Evolutionary conservation across 192 early-diverging fungal species (phyloP).

Genomic region (Coemansia guatemalensis): DNA sequence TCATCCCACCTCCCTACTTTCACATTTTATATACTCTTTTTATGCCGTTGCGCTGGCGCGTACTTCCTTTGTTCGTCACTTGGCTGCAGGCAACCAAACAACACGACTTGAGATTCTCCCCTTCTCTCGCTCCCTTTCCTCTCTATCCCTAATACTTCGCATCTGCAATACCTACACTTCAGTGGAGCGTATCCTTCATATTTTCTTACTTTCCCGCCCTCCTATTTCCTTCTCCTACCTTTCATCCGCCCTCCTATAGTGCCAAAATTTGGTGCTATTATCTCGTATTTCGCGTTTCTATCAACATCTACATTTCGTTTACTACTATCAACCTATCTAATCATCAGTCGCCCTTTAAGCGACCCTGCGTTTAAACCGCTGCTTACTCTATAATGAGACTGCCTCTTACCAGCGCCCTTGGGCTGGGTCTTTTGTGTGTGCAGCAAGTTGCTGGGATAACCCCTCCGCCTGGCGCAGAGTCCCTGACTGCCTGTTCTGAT

Average conservation of each 20-base stretch:
- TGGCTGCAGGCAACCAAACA: constrained; percentile 1
- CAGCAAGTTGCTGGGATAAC: constrained; percentile 14
- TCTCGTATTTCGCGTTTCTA: background rate
- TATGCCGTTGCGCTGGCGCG: constrained; percentile 13
- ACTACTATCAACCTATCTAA: background rate
- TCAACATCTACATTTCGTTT: background rate
- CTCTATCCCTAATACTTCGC: background rate
- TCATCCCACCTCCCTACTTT: constrained; percentile 1
- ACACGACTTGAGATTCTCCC: background rate
- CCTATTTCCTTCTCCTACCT: background rate
- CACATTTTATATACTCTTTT: background rate
- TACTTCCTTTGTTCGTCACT: background rate
- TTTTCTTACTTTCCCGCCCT: background rate
- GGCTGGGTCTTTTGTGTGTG: constrained; percentile 20
- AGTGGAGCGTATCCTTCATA: background rate
- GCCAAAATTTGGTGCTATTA: background rate
- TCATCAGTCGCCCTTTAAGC: background rate
- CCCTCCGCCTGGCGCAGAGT: constrained; percentile 32
- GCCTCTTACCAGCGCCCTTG: constrained; percentile 17
- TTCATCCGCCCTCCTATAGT: background rate
- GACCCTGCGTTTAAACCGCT: background rate
- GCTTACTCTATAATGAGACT: constrained; percentile 30
- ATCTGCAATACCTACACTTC: background rate
- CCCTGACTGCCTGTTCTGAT: constrained; percentile 21
- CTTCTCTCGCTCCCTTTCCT: background rate